A percentile compares a stretch with the other conserved stretches of the same genome.
These are phyloP conservation scores for Pythium phragmitis DNA, from an alignment of 352 stramenopile species.

Conservation along the genomic window DNA sequence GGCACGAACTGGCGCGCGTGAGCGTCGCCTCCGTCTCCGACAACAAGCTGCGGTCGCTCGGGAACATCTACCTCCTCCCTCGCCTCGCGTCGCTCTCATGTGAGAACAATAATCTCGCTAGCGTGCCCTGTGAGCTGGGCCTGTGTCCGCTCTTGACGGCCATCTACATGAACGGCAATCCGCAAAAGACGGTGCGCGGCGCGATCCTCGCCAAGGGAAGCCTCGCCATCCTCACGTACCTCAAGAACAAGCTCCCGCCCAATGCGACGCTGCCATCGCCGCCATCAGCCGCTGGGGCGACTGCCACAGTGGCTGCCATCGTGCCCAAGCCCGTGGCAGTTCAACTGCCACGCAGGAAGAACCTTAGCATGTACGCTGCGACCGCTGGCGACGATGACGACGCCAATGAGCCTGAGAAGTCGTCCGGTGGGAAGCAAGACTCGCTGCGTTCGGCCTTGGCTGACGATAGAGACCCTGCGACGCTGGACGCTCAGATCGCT, in stretches of 20 bases:
- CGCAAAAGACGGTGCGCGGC: constrained; percentile 75
- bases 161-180: constrained; percentile 86
- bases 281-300: background rate
- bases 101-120: constrained; percentile 81
- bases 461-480: background rate
- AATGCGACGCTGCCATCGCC: constrained; percentile 30
- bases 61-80: constrained; percentile 58
- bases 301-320: background rate
- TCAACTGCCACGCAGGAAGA: constrained; percentile 4
- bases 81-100: constrained; percentile 70
- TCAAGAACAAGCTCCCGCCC: constrained; percentile 78
- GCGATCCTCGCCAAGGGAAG: constrained; percentile 76
- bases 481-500: constrained; percentile 38
- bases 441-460: background rate
- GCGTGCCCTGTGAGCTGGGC: constrained; percentile 61
- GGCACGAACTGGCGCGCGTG: constrained; percentile 39
- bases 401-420: background rate
- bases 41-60: constrained; percentile 72
- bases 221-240: constrained; percentile 62
- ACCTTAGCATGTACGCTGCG: constrained; percentile 30
- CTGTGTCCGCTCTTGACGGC: constrained; percentile 60
- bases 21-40: constrained; percentile 73
- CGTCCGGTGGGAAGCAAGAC: constrained; percentile 1
- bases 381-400: constrained; percentile 8
- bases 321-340: constrained; percentile 2